Evolutionary conservation across 2,329 filamentous ascomycete genomes (phyloP).

Genomic region (Elsinoe perseae): DNA sequence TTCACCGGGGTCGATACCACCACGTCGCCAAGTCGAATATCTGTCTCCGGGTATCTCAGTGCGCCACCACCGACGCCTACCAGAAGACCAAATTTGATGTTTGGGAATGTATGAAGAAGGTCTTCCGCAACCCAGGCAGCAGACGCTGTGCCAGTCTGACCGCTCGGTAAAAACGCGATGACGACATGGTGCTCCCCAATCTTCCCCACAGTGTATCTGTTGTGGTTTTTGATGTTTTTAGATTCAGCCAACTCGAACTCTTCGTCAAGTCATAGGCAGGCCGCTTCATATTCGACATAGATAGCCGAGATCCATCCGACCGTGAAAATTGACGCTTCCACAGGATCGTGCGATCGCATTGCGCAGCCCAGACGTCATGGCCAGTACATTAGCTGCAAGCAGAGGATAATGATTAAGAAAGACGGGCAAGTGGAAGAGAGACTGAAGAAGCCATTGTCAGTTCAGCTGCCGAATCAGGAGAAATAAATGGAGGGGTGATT

Average conservation of each 20-base stretch:
- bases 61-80: constrained; percentile 24
- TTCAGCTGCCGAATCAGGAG: constrained; percentile 3
- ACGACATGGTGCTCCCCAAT: not conserved
- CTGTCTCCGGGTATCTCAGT: too few species aligned
- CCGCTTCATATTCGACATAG: not conserved
- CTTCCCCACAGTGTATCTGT: not conserved
- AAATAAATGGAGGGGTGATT: constrained; percentile 4
- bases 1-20: too few species aligned
- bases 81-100: constrained; percentile 21
- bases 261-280: not conserved
- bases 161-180: not conserved
- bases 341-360: too few species aligned
- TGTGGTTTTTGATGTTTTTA: not conserved
- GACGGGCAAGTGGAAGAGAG: constrained; percentile 3
- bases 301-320: not conserved
- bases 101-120: not conserved
- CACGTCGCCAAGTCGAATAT: too few species aligned
- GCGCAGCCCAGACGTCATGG: too few species aligned
- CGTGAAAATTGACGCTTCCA: not conserved
- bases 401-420: not conserved
- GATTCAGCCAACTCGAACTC: not conserved
- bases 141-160: not conserved
- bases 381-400: too few species aligned
- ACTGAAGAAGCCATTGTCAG: constrained; percentile 1
- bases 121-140: not conserved